Percentiles rank a stretch among this genome's conserved stretches.
phyloP scores from a whole-genome alignment of 768 basidiomycete species.

The Phylloporus sp. region DNA sequence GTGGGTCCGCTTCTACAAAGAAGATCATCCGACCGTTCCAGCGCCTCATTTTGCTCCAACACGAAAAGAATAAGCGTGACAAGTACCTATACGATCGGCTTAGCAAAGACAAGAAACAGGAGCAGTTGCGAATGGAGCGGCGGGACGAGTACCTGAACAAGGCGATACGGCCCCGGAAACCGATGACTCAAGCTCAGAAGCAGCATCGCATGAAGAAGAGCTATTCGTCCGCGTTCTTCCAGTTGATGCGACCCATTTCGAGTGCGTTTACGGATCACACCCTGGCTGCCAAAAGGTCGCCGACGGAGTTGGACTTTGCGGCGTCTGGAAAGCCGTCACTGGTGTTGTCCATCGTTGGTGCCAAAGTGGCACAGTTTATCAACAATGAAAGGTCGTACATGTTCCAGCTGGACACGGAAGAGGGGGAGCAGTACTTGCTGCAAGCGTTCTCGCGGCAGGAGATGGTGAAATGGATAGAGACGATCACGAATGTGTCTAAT shows the following conservation, averaged over 20 bases:
- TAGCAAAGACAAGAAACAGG: constrained; percentile 70
- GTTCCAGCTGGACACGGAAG: constrained; percentile 82
- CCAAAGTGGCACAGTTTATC: constrained; percentile 64
- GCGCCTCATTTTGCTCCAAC: constrained; percentile 56
- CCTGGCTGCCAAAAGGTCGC: constrained; percentile 47
- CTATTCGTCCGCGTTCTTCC: constrained; percentile 77
- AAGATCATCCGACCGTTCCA: constrained; percentile 65
- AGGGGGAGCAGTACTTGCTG: constrained; percentile 78
- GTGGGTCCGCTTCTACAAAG: constrained; percentile 46
- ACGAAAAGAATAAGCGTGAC: constrained; percentile 82
- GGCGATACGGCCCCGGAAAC: constrained; percentile 60
- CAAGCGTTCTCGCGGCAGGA: constrained; percentile 70
- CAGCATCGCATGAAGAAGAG: constrained; percentile 86
- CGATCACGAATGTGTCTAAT: constrained; percentile 66
- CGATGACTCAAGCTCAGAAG: constrained; percentile 53
- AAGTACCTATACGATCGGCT: constrained; percentile 63
- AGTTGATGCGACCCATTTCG: constrained; percentile 85
- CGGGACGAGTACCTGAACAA: constrained; percentile 72
- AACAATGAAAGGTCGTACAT: constrained; percentile 81
- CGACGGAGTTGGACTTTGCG: constrained; percentile 71
- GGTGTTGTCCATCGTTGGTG: constrained; percentile 71
- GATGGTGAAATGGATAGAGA: constrained; percentile 75
- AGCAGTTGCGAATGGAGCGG: constrained; percentile 68
- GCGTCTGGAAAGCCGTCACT: constrained; percentile 71
- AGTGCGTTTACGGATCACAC: constrained; percentile 75